Conservation (phyloP, 371 early-diverging fungal species). For the Circinella minor region DNA sequence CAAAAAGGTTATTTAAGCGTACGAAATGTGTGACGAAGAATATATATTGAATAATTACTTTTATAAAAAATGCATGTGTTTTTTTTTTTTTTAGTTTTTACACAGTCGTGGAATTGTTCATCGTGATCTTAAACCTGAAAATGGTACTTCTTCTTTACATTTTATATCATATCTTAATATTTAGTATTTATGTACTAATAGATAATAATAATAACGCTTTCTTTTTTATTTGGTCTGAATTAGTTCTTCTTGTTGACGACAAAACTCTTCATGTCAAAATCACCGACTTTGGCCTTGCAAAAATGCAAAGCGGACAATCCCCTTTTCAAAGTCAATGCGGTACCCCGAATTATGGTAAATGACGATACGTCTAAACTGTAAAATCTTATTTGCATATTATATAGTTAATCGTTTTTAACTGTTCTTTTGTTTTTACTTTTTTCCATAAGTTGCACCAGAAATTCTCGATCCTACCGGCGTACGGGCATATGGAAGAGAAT, state of each 20-base stretch:
- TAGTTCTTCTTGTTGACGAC: constrained; percentile 76
- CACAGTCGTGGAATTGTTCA: constrained; percentile 42
- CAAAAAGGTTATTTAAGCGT: no score
- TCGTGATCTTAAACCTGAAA: constrained; percentile 55
- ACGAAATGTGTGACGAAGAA: no score
- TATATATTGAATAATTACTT: neutral
- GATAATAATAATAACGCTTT: no score
- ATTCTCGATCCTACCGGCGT: constrained; percentile 69
- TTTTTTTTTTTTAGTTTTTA: constrained; percentile 35
- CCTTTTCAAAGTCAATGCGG: constrained; percentile 87
- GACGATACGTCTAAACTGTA: no score
- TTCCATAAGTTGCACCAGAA: constrained; percentile 85
- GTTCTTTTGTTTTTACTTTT: neutral
- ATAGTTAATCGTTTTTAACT: neutral
- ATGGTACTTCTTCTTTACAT: constrained; percentile 27
- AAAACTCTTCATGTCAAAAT: constrained; percentile 77
- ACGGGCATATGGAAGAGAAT: constrained; percentile 81
- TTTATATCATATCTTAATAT: no score
- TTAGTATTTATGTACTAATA: no score
- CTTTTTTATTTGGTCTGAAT: constrained; percentile 60
- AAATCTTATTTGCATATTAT: neutral
- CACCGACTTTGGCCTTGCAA: constrained; percentile 95
- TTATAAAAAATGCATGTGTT: no score
- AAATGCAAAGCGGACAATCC: constrained; percentile 64
- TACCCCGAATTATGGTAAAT: constrained; percentile 92